phyloP scores from a whole-genome alignment of 805 yeast genomes.

The Saccharomycopsis sp. region DNA sequence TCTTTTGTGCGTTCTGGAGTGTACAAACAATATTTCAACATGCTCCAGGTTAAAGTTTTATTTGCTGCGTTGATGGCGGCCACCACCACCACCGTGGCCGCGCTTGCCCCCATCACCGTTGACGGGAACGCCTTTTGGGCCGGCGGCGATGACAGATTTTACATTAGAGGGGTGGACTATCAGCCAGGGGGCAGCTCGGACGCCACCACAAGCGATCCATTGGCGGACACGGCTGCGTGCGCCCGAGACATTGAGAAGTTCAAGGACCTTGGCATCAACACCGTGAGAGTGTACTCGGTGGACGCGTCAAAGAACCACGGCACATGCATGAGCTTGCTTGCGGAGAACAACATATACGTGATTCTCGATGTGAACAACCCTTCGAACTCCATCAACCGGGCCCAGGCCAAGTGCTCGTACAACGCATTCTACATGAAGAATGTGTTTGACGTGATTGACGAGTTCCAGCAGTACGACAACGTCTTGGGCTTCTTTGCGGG shows the following conservation, averaged over 20 bases:
- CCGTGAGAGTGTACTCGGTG: conserved; percentile 66
- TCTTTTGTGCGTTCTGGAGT: no score
- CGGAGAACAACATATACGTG: conserved; percentile 65
- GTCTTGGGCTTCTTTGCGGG: conserved; percentile 73
- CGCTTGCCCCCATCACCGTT: conserved; percentile 26
- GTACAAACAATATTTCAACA: no score
- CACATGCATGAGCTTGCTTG: conserved; percentile 56
- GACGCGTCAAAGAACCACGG: conserved; percentile 62
- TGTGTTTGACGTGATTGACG: conserved; percentile 74
- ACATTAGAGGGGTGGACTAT: conserved; percentile 86
- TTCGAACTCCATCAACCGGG: conserved; percentile 55
- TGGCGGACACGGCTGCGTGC: conserved; percentile 52
- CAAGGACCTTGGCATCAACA: conserved; percentile 59
- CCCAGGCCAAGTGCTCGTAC: conserved; percentile 55
- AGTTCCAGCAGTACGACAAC: conserved; percentile 54
- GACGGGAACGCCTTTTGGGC: conserved; percentile 60
- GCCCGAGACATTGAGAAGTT: conserved; percentile 59
- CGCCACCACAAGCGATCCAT: conserved; percentile 39
- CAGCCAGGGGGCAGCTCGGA: conserved; percentile 91
- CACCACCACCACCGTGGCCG: no score
- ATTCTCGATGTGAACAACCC: conserved; percentile 70
- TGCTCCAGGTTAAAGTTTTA: not conserved
- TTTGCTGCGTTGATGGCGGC: not conserved
- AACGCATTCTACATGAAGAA: conserved; percentile 71
- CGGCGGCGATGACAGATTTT: conserved; percentile 50